phyloP scores from a whole-genome alignment of 2,329 filamentous ascomycete genomes.

The Spiromastix sp. region DNA sequence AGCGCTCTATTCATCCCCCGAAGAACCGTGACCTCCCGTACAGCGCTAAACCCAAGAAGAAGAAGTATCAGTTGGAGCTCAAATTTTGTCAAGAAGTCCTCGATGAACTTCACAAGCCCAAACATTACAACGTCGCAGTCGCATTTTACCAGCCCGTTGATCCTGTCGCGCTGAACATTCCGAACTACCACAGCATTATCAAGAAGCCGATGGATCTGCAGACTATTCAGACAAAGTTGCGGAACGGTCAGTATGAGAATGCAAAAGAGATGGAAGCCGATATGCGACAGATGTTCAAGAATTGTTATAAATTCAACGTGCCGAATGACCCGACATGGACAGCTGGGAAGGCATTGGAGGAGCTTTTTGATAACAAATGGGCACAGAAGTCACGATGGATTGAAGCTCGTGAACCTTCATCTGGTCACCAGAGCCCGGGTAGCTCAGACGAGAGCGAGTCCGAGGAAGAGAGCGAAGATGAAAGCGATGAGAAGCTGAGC shows the following conservation, averaged over 20 bases:
- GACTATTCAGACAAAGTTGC: conserved; percentile 70
- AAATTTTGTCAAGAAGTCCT: conserved; percentile 81
- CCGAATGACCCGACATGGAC: conserved; percentile 61
- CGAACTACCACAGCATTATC: conserved; percentile 83
- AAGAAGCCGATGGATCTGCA: conserved; percentile 94
- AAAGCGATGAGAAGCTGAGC: conserved; percentile 52
- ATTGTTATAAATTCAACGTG: conserved; percentile 91
- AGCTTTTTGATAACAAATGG: conserved; percentile 66
- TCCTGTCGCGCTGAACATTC: conserved; percentile 86
- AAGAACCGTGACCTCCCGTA: conserved; percentile 90
- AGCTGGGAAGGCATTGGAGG: conserved; percentile 62
- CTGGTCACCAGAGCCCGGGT: conserved; percentile 54
- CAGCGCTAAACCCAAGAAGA: conserved; percentile 73
- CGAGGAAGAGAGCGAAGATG: conserved; percentile 54
- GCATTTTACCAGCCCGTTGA: conserved; percentile 82
- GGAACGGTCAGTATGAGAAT: conserved; percentile 66
- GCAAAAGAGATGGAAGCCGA: conserved; percentile 80
- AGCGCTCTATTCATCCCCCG: conserved; percentile 86
- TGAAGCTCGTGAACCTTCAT: conserved; percentile 58
- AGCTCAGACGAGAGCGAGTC: conserved; percentile 60
- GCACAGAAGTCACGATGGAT: conserved; percentile 72
- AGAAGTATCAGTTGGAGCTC: conserved; percentile 80
- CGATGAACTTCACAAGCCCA: conserved; percentile 64
- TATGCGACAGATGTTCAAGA: conserved; percentile 71
- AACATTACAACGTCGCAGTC: conserved; percentile 56